Evolutionary conservation across 1,284 basidiomycete species (phyloP), one percentile per base, ranked within the genome.

Genomic region (Trichosporon sp.): DNA sequence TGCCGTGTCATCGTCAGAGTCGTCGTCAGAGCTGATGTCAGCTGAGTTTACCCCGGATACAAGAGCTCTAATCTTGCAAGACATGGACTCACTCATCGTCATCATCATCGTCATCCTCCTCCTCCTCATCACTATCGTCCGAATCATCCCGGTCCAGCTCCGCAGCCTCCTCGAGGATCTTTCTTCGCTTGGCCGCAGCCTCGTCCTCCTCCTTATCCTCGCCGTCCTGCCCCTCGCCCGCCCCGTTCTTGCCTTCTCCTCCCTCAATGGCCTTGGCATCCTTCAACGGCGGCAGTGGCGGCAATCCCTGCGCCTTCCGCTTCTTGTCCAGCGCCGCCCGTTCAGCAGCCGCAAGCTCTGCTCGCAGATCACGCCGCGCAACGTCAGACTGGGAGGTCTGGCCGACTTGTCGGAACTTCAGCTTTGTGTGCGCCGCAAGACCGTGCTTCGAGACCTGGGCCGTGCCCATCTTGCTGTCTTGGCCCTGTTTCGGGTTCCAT

Each of bases 391-490:
- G 77, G 1, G 88, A 88, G 0, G 90, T 92, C 79, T 95, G 92
- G 4, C 92, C 92, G 2, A 88, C 86, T 83, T 94, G 91, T 31
- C 94, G 87, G 81, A 96, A 97, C 83, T 97, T 97, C 69, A 97
- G 88, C 81, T 95, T 95, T 1, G 93, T 97, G 78, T 96, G 91
- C 4, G 91, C 85, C 3, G 94, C 91, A 84, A 95, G 89, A 76
- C 95, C 91, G 64, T 90, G 86, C 74, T 90, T 89, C 14, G 91
- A 93, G 81, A 89, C 90, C 77, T 93, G 91, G 67, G 90, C 87
- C 56, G 92, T 92, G 62, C 90, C 91, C 11, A 89, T 89, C 78
- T 92, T 93, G 70, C 76, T 75, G 68, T 81, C 80, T 52, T 74
- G 69, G 23, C 80, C 80, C 67, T 75, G 73, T 3, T 78, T 77